These are phyloP conservation scores for Boletus barrowsii DNA, from an alignment of 768 basidiomycete species.

Conservation along the genomic window DNA sequence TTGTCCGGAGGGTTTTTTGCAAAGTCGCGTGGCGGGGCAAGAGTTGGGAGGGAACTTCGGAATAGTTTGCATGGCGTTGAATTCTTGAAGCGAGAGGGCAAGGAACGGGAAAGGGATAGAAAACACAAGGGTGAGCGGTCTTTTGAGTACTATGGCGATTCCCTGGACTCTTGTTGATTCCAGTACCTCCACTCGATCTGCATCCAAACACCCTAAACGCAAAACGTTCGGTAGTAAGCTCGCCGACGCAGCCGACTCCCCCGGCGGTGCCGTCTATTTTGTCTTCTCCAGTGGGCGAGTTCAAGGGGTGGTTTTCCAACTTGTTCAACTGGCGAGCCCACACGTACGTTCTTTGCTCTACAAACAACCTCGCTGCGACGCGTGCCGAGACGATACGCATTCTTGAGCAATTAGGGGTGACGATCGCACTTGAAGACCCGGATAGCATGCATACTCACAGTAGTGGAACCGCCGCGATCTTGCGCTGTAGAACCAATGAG, in stretches of 20 bases:
- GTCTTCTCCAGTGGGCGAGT: slow-evolving; percentile 77
- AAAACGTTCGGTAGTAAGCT: slow-evolving; percentile 25
- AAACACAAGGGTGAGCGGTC: slow-evolving; percentile 48
- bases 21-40: slow-evolving; percentile 28
- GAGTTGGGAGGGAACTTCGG: slow-evolving; percentile 48
- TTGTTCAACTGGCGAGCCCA: slow-evolving; percentile 89
- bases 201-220: neutral
- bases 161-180: neutral
- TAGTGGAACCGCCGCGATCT: slow-evolving; percentile 33
- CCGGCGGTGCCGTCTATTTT: slow-evolving; percentile 39
- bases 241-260: slow-evolving; percentile 45
- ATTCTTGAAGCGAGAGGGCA: slow-evolving; percentile 31
- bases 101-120: slow-evolving; percentile 48
- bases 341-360: slow-evolving; percentile 53
- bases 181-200: slow-evolving; percentile 55
- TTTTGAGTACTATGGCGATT: neutral
- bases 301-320: slow-evolving; percentile 72
- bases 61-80: slow-evolving; percentile 42
- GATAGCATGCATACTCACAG: slow-evolving; percentile 28
- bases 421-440: slow-evolving; percentile 55
- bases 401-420: slow-evolving; percentile 62
- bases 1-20: slow-evolving; percentile 32
- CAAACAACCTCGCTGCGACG: slow-evolving; percentile 55
- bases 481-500: slow-evolving; percentile 56
- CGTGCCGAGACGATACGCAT: slow-evolving; percentile 61